phyloP scores from a whole-genome alignment of 306 rosid species.

The Cyclanthera cordifolia region DNA sequence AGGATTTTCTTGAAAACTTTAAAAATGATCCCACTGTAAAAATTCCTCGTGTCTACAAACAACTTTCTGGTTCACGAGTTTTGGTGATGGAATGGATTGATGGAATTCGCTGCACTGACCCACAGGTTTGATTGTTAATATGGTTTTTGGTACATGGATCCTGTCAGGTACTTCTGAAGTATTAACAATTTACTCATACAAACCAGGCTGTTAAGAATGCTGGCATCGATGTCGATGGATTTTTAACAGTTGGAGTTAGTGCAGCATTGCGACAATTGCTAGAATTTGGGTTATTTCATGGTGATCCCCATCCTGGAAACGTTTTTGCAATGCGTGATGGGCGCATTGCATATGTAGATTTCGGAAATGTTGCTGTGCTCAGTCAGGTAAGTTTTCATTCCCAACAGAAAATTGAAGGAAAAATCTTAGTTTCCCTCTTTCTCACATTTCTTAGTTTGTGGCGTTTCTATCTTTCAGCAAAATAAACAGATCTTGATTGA shows the following conservation, averaged over 20 bases:
- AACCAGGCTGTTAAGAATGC: conserved; percentile 79
- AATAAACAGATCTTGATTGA: conserved; percentile 33
- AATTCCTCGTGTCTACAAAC: conserved; percentile 80
- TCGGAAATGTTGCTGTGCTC: conserved; percentile 96
- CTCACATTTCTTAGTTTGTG: conserved; percentile 12
- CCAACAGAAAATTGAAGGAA: neutral
- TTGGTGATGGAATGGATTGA: conserved; percentile 99
- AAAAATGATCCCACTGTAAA: conserved; percentile 85
- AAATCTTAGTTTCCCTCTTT: neutral
- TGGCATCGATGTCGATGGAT: conserved; percentile 78
- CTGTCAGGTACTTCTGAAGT: conserved; percentile 12
- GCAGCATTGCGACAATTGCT: conserved; percentile 89
- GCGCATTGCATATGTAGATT: conserved; percentile 94
- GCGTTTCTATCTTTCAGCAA: conserved; percentile 52
- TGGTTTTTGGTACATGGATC: conserved; percentile 6
- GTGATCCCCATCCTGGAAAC: conserved; percentile 99
- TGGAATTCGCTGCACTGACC: conserved; percentile 91
- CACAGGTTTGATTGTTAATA: conserved; percentile 51
- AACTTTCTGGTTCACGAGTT: conserved; percentile 73
- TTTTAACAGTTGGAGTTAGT: conserved; percentile 91
- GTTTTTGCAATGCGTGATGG: conserved; percentile 98
- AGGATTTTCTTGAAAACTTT: conserved; percentile 88
- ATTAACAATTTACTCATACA: conserved; percentile 19
- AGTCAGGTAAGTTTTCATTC: conserved; percentile 62
- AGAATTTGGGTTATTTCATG: conserved; percentile 96